phyloP scores from a whole-genome alignment of 345 rosid species.

The Psidium guajava region DNA sequence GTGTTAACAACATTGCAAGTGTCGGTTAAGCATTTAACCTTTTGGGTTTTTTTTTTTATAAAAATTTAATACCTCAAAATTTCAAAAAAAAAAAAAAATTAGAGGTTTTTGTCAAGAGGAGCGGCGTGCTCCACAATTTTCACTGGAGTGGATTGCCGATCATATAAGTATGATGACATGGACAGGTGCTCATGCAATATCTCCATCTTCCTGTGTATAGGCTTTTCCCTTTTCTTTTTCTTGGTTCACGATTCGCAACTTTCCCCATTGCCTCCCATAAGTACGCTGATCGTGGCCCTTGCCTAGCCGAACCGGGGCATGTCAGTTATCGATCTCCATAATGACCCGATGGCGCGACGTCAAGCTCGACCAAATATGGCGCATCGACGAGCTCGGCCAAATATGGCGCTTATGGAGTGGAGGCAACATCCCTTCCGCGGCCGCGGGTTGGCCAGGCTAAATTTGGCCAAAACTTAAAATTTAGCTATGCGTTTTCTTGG shows the following conservation, averaged over 20 bases:
- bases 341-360: background rate
- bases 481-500: too few species aligned
- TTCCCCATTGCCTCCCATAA: background rate
- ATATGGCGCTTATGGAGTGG: background rate
- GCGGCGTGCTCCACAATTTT: background rate
- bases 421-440: background rate
- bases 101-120: background rate
- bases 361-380: background rate
- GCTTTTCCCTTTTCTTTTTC: background rate
- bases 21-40: background rate
- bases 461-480: too few species aligned
- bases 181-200: background rate
- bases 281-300: background rate
- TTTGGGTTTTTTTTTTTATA: background rate
- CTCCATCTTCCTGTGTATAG: background rate
- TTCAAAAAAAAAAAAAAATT: background rate
- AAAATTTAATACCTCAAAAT: background rate
- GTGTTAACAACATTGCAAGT: background rate
- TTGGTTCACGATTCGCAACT: background rate
- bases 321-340: background rate
- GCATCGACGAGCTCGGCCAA: background rate
- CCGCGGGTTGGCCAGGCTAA: background rate
- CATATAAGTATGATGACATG: background rate
- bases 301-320: background rate
- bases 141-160: background rate